These are phyloP conservation scores for Colletotrichum caudatum DNA, from an alignment of 2,329 filamentous ascomycete species.

Conservation along the genomic window DNA sequence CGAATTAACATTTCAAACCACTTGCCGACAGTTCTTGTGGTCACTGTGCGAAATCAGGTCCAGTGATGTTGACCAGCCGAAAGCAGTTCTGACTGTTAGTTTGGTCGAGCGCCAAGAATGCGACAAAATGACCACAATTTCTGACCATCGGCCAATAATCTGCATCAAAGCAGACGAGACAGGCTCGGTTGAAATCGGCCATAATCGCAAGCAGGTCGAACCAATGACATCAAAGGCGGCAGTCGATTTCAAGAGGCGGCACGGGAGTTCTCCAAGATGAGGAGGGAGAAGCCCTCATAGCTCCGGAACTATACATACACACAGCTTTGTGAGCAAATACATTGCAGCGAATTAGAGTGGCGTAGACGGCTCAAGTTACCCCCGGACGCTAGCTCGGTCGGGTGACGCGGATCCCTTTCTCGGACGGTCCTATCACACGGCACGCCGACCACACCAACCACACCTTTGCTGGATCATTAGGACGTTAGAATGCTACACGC, in stretches of 20 bases:
- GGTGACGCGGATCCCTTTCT: conserved; percentile 26
- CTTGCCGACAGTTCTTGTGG: neutral
- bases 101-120: conserved; percentile 11
- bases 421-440: conserved; percentile 22
- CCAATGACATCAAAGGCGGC: conserved; percentile 6
- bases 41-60: neutral
- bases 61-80: conserved; percentile 5
- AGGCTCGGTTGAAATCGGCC: neutral
- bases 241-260: neutral
- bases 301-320: neutral
- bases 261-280: neutral
- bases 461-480: conserved; percentile 6
- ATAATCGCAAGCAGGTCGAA: neutral
- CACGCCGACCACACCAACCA: conserved; percentile 23
- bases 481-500: conserved; percentile 9
- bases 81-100: too few species aligned
- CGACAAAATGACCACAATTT: conserved; percentile 22
- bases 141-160: neutral
- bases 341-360: conserved; percentile 25
- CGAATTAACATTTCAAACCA: conserved; percentile 5
- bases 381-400: conserved; percentile 22
- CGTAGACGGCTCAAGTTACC: neutral
- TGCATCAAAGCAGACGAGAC: neutral
- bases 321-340: neutral
- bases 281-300: neutral